Evolutionary conservation across 208 protist species (phyloP).

Genomic region (Wallacemonas sp.): DNA sequence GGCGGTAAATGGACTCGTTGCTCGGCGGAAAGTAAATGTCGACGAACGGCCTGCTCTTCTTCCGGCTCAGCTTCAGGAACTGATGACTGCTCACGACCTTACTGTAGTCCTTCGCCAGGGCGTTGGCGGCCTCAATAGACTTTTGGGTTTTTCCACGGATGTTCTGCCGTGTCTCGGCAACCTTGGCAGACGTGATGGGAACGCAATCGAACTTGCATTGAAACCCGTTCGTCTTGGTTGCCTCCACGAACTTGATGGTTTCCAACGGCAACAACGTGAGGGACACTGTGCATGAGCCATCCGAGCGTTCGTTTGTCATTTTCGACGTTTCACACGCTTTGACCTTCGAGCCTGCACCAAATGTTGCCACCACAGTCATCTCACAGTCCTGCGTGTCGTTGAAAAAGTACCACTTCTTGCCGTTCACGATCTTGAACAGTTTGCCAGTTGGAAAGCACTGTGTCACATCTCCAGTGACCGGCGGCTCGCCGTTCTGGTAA

Average conservation of each 20-base stretch:
- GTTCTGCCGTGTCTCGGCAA: not conserved
- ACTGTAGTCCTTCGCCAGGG: conserved; percentile 14
- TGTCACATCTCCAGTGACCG: conserved; percentile 44
- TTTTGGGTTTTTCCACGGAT: conserved; percentile 7
- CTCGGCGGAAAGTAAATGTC: conserved; percentile 54
- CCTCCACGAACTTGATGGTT: conserved; percentile 38
- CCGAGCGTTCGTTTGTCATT: conserved; percentile 9
- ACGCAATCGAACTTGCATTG: conserved; percentile 22
- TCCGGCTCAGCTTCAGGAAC: conserved; percentile 32
- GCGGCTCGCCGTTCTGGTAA: conserved; percentile 33
- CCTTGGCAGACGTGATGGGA: conserved; percentile 24
- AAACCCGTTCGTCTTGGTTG: conserved; percentile 33
- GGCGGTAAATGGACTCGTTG: conserved; percentile 37
- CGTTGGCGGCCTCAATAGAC: conserved; percentile 17
- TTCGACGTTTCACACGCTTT: conserved; percentile 7
- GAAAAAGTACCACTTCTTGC: conserved; percentile 71
- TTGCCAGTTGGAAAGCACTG: conserved; percentile 56
- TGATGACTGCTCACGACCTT: conserved; percentile 31
- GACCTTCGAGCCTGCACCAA: conserved; percentile 37
- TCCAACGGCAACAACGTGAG: conserved; percentile 34
- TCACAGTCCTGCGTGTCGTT: conserved; percentile 79
- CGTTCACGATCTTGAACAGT: conserved; percentile 59
- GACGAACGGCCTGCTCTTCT: conserved; percentile 33
- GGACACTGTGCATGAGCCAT: conserved; percentile 27
- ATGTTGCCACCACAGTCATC: conserved; percentile 52